Evolutionary conservation across 2,329 filamentous ascomycete genomes (phyloP), one percentile per base, ranked within the genome.

Genomic region (Magnaporthales sp.): DNA sequence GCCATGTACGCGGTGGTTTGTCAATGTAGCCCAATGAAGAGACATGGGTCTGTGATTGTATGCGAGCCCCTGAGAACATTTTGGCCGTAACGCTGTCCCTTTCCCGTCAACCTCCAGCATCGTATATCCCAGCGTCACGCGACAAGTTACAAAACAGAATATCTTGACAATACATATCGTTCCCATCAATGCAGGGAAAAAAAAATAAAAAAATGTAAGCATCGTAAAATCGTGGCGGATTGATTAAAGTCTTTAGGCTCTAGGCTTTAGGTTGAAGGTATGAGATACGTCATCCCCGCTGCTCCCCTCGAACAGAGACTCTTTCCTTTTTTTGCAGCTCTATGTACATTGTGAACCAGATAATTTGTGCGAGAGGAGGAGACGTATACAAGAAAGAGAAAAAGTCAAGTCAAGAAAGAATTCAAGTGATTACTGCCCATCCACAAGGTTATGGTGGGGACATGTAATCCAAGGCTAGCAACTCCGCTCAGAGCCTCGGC

Each of bases 291-390:
- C 54, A 58, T 58, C 54, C 32, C 54, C 54, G 54, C 54, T 58
- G 54, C 54, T 13, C 54, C 54, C n/a, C n/a, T 58, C 24, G 54
- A 58, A 58, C n/a, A 22, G 15, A 58, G 54, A 58, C 22, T 58
- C 54, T 24, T 56, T 22, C 9, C n/a, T 54, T 58, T 9, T 24
- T 58, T 22, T 10, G 54, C 54, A 58, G 54, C 54, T 58, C 54
- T 58, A 58, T 58, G n/a, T 58, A 58, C 54, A 58, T 58, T 58
- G 54, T 58, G 54, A 26, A 58, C 54, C 54, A 58, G 22, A 58
- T n/a, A 22, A 58, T 26, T n/a, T 15, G n/a, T 26, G 54, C 54
- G 54, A 58, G 24, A 58, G 54, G 54, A 58, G 22, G 54, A 58
- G 54, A 58, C 54, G 54, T 58, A 58, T 58, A 58, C 54, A 58